phyloP scores from a whole-genome alignment of 306 rosid genomes.

The Cucurbita ficifolia region DNA sequence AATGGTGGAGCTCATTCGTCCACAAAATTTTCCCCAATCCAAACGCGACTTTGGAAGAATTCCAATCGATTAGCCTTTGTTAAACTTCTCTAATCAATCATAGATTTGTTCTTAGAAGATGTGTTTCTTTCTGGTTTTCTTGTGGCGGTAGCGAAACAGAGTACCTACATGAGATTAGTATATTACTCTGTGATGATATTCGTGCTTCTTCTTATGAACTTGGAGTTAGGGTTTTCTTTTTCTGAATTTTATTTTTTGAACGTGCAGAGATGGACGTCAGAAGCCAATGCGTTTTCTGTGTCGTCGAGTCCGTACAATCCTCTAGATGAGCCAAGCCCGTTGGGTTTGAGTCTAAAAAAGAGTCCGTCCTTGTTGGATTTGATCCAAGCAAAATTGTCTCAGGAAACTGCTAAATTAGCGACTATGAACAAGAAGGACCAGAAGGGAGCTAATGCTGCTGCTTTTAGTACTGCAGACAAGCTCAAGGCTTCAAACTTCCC shows the following conservation, averaged over 20 bases:
- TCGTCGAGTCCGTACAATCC: constrained; percentile 27
- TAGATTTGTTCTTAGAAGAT: background rate
- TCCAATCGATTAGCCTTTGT: background rate
- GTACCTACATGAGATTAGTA: background rate
- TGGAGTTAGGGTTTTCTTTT: background rate
- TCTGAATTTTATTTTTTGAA: too few relatives aligned
- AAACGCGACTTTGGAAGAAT: background rate
- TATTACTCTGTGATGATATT: background rate
- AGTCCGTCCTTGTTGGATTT: constrained; percentile 75
- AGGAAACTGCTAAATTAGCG: constrained; percentile 18
- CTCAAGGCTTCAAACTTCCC: constrained; percentile 85
- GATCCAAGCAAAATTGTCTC: constrained; percentile 69
- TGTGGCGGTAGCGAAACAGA: background rate
- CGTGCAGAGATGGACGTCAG: constrained; percentile 20
- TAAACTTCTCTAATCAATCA: background rate
- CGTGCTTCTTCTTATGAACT: background rate
- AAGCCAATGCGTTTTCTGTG: background rate
- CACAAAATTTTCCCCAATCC: background rate
- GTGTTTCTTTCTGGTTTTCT: background rate
- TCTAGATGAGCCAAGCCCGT: constrained; percentile 81
- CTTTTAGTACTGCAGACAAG: constrained; percentile 35
- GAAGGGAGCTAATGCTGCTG: constrained; percentile 25
- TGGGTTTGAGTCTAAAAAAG: constrained; percentile 72
- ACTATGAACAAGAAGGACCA: constrained; percentile 22
- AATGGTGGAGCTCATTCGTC: background rate